Conservation (phyloP, 306 rosid genomes). For the Dryas octopetala region DNA sequence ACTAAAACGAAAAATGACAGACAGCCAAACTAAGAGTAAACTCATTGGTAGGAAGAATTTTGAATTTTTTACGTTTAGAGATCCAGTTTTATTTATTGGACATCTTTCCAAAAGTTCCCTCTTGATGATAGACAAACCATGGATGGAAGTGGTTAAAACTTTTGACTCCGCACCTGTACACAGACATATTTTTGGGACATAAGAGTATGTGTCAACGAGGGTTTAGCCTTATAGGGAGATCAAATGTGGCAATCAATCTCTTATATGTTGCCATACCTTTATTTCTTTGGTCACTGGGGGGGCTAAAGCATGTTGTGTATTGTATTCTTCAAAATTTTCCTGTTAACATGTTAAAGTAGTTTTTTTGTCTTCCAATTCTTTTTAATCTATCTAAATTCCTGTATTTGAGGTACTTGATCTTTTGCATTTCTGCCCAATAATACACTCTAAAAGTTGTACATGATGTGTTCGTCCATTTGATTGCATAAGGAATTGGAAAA, state of each 20-base stretch:
- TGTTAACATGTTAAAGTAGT: conserved; percentile 46
- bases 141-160: conserved; percentile 80
- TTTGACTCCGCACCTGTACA: conserved; percentile 80
- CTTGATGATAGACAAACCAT: conserved; percentile 82
- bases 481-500: neutral
- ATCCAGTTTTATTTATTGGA: conserved; percentile 71
- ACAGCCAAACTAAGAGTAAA: conserved; percentile 36
- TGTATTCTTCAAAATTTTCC: conserved; percentile 38
- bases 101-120: conserved; percentile 65
- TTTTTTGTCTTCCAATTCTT: conserved; percentile 31
- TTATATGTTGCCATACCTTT: conserved; percentile 15
- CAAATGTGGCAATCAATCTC: conserved; percentile 31
- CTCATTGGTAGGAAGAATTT: conserved; percentile 55
- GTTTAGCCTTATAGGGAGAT: conserved; percentile 44
- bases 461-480: neutral
- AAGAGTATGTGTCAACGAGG: conserved; percentile 18
- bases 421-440: neutral
- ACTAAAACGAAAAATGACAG: conserved; percentile 47
- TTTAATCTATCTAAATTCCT: neutral
- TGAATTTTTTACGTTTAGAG: conserved; percentile 52
- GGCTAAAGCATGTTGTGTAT: conserved; percentile 54
- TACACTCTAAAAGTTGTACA: neutral
- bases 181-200: conserved; percentile 87
- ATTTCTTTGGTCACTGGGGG: conserved; percentile 31
- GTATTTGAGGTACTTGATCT: neutral